phyloP scores from a whole-genome alignment of 345 rosid genomes.

The Leavenworthia alabamica region DNA sequence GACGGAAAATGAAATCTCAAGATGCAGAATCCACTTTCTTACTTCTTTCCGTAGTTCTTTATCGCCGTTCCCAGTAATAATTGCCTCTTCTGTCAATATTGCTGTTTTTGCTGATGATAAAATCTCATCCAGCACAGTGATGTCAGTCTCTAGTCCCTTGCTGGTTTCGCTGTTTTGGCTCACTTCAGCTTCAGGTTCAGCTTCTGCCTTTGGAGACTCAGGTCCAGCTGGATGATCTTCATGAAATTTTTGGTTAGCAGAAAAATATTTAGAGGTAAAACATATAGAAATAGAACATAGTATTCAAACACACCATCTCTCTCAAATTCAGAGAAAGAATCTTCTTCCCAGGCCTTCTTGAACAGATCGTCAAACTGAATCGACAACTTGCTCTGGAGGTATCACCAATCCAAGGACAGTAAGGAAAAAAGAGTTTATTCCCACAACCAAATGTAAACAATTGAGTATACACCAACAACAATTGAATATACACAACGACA shows the following conservation, averaged over 20 bases:
- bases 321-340: conserved; percentile 40
- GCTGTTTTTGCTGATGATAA: conserved; percentile 50
- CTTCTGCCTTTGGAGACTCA: conserved; percentile 36
- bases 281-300: neutral
- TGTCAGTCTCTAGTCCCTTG: conserved; percentile 32
- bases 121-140: conserved; percentile 71
- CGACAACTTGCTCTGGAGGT: conserved; percentile 63
- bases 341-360: conserved; percentile 92
- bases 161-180: conserved; percentile 25
- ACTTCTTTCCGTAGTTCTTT: conserved; percentile 55
- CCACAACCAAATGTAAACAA: conserved; percentile 2
- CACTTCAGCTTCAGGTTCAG: conserved; percentile 38
- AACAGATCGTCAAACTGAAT: conserved; percentile 86
- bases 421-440: neutral
- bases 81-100: conserved; percentile 33
- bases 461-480: neutral
- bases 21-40: conserved; percentile 17
- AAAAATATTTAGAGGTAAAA: neutral
- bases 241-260: conserved; percentile 5
- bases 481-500: neutral
- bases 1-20: neutral
- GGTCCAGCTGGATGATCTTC: conserved; percentile 42
- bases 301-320: conserved; percentile 46
- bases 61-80: conserved; percentile 25
- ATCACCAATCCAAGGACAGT: conserved; percentile 12